Evolutionary conservation across 1,284 basidiomycete species (phyloP).

Genomic region (Cryptococcus depauperatus): DNA sequence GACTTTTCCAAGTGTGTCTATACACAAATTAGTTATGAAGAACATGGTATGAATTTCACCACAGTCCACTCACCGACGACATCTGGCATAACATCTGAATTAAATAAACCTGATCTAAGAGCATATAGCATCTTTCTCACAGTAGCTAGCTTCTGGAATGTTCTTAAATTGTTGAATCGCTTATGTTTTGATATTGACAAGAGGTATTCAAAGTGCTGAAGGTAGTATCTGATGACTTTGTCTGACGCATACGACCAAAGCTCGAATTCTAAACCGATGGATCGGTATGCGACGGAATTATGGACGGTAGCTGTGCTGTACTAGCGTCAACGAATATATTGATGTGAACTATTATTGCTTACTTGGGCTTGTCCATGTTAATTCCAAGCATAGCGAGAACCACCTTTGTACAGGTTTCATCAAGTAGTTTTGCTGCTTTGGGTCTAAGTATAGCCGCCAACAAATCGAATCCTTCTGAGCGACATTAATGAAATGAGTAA

Average conservation of each 20-base stretch:
- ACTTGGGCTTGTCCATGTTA: slow-evolving; percentile 73
- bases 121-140: slow-evolving; percentile 72
- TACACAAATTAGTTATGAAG: not conserved
- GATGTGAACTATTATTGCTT: slow-evolving; percentile 26
- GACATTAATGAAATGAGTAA: not conserved
- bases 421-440: slow-evolving; percentile 65
- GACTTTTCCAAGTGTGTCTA: slow-evolving; percentile 27
- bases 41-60: too few relatives aligned
- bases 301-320: slow-evolving; percentile 66
- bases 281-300: slow-evolving; percentile 72
- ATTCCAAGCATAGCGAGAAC: slow-evolving; percentile 77
- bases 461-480: slow-evolving; percentile 78
- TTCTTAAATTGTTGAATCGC: slow-evolving; percentile 61
- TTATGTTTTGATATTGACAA: slow-evolving; percentile 62
- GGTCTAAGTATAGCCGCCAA: slow-evolving; percentile 63
- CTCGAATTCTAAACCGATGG: slow-evolving; percentile 79
- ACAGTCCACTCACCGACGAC: slow-evolving; percentile 53
- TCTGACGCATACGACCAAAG: slow-evolving; percentile 68
- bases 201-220: slow-evolving; percentile 68
- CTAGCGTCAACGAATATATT: slow-evolving; percentile 5
- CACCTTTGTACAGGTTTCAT: slow-evolving; percentile 64
- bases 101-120: slow-evolving; percentile 67
- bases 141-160: slow-evolving; percentile 60
- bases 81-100: slow-evolving; percentile 50
- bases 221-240: slow-evolving; percentile 65